Evolutionary conservation across 345 rosid genomes (phyloP).

Genomic region (Eucalyptus curtisii): DNA sequence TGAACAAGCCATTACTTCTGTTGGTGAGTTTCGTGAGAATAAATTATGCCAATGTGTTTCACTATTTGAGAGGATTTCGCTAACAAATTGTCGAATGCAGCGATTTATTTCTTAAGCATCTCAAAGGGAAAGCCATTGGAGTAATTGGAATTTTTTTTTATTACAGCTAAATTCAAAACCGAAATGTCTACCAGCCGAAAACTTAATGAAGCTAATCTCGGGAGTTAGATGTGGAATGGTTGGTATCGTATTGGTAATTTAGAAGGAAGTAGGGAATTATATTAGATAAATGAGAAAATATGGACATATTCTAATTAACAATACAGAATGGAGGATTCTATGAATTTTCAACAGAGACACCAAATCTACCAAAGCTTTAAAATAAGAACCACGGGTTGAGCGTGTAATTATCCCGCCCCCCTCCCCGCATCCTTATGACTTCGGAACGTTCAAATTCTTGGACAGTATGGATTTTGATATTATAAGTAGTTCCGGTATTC

Average conservation of each 20-base stretch:
- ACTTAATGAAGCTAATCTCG: background rate
- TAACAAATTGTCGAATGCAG: background rate
- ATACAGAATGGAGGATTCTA: background rate
- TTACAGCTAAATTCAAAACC: background rate
- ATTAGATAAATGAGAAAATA: background rate
- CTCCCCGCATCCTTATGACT: rapidly evolving
- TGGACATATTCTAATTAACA: background rate
- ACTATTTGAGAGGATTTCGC: background rate
- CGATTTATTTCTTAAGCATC: background rate
- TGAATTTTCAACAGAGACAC: background rate
- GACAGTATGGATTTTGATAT: background rate
- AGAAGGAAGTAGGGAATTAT: background rate
- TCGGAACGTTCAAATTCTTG: background rate
- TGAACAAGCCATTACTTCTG: background rate
- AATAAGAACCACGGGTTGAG: background rate
- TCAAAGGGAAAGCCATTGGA: background rate
- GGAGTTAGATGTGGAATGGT: background rate
- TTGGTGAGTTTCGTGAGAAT: background rate
- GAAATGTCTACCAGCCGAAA: background rate
- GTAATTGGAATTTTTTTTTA: background rate
- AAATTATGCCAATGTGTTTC: background rate
- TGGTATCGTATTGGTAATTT: background rate
- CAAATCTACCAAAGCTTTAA: background rate
- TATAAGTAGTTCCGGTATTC: too few species aligned
- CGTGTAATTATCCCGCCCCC: too few species aligned